Conservation (phyloP, 1,284 basidiomycete genomes). For the Trichosporon faecale region DNA sequence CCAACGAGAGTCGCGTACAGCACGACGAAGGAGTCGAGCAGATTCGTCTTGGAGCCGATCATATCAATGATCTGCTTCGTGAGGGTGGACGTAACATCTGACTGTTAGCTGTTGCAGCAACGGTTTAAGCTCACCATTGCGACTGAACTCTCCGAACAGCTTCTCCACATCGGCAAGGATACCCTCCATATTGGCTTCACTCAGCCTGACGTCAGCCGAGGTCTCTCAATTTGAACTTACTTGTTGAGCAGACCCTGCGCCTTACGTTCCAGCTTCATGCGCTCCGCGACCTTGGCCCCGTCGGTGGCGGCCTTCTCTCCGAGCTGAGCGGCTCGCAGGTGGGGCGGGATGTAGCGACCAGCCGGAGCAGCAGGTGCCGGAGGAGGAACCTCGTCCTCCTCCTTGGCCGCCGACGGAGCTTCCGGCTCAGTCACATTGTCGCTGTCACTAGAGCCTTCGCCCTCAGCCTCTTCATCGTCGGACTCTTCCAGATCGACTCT, state of each 20-base stretch:
- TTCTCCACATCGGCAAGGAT: slow-evolving; percentile 76
- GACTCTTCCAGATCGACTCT: slow-evolving; percentile 16
- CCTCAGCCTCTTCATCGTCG: slow-evolving; percentile 17
- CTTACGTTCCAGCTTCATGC: slow-evolving; percentile 68
- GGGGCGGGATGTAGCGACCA: slow-evolving; percentile 56
- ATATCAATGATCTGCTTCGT: slow-evolving; percentile 76
- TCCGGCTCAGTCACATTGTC: slow-evolving; percentile 21
- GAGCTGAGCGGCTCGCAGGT: slow-evolving; percentile 52
- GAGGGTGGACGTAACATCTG: slow-evolving; percentile 78
- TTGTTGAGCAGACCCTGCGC: slow-evolving; percentile 86
- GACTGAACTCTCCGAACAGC: slow-evolving; percentile 71
- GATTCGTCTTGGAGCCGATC: slow-evolving; percentile 74
- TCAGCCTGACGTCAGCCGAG: slow-evolving; percentile 60
- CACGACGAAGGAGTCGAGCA: slow-evolving; percentile 87
- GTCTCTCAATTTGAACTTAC: slow-evolving; percentile 50
- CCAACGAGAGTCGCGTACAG: slow-evolving; percentile 86
- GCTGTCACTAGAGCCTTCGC: slow-evolving; percentile 16
- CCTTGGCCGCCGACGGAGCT: slow-evolving; percentile 19
- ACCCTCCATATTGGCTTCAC: slow-evolving; percentile 81
- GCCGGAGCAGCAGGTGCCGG: slow-evolving; percentile 13
- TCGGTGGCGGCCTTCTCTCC: slow-evolving; percentile 41
- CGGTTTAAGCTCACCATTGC: slow-evolving; percentile 74
- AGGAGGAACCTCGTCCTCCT: background rate
- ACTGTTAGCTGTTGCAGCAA: background rate
- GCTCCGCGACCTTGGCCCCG: slow-evolving; percentile 57